Conservation (phyloP, 1,284 basidiomycete genomes). For the Moesziomyces globuligerus region DNA sequence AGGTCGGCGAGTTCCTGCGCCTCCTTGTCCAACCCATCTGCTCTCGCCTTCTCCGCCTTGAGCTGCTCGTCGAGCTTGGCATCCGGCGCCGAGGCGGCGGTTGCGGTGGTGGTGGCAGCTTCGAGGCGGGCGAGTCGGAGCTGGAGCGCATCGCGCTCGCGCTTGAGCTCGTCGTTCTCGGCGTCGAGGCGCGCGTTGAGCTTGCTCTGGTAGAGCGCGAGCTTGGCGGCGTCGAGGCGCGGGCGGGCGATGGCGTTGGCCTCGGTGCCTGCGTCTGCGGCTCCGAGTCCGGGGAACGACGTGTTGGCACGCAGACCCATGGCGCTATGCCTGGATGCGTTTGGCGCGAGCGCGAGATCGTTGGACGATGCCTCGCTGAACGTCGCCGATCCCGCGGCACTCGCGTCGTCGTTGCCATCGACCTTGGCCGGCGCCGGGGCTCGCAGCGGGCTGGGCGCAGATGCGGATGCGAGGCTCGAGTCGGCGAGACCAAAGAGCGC, state of each 20-base stretch:
- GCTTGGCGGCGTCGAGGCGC: constrained; percentile 40
- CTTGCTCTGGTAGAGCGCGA: constrained; percentile 48
- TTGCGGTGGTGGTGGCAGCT: too few relatives aligned
- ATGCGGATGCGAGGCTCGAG: constrained; percentile 26
- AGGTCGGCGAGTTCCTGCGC: constrained; percentile 47
- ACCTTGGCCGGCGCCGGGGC: constrained; percentile 16
- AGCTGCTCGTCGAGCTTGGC: constrained; percentile 12
- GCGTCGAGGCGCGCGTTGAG: constrained; percentile 47
- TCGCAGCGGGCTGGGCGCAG: constrained; percentile 25
- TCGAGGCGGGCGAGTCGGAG: too few relatives aligned
- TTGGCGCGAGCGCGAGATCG: constrained; percentile 37
- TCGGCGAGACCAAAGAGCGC: constrained; percentile 38
- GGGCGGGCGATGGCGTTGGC: constrained; percentile 42
- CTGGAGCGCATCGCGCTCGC: constrained; percentile 37
- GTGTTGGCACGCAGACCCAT: constrained; percentile 46
- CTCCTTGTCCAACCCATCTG: constrained; percentile 45
- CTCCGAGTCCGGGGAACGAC: constrained; percentile 46
- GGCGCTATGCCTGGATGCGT: constrained; percentile 33
- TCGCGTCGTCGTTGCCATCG: constrained; percentile 33
- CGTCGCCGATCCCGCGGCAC: constrained; percentile 27
- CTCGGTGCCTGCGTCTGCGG: constrained; percentile 43
- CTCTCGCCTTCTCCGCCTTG: constrained; percentile 23
- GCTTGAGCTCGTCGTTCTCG: constrained; percentile 49
- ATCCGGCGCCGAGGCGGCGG: too few relatives aligned
- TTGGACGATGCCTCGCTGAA: constrained; percentile 44